Evolutionary conservation across 805 yeast species (phyloP).

Genomic region (Sungouiella blattae): DNA sequence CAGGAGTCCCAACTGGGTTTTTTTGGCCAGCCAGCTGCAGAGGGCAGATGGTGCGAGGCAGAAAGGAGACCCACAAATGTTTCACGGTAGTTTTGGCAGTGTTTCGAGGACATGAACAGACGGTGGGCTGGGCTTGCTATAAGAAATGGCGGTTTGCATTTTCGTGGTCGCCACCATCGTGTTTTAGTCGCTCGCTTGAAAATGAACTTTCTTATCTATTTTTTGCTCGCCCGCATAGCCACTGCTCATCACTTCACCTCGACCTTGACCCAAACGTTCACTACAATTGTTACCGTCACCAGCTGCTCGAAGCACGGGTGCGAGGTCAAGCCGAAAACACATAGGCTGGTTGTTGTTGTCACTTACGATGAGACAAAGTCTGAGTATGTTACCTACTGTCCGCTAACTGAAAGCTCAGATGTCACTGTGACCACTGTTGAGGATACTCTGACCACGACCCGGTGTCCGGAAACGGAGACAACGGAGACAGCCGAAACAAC

Average conservation of each 20-base stretch:
- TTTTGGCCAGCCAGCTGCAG: too few species aligned
- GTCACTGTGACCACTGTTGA: conserved; percentile 2
- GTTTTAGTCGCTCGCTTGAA: conserved; percentile 1
- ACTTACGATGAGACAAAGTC: background rate
- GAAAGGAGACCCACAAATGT: too few species aligned
- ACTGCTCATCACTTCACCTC: too few species aligned
- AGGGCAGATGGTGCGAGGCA: too few species aligned
- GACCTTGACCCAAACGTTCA: background rate
- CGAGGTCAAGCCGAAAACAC: background rate
- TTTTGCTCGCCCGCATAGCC: too few species aligned
- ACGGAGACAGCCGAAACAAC: background rate
- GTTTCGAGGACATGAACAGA: too few species aligned
- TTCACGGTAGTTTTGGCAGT: too few species aligned
- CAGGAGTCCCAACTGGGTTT: too few species aligned
- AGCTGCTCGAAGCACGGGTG: background rate
- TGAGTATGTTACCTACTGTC: conserved; percentile 3
- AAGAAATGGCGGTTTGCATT: conserved; percentile 1
- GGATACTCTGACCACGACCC: too few species aligned
- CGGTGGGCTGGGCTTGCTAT: too few species aligned
- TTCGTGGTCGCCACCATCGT: conserved; percentile 1
- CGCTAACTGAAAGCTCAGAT: conserved; percentile 1
- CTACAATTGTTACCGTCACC: background rate
- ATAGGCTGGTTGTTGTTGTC: background rate
- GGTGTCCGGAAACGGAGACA: background rate
- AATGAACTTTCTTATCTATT: too few species aligned